phyloP scores from a whole-genome alignment of 169 alveolate species.

The Eimeria maxima region DNA sequence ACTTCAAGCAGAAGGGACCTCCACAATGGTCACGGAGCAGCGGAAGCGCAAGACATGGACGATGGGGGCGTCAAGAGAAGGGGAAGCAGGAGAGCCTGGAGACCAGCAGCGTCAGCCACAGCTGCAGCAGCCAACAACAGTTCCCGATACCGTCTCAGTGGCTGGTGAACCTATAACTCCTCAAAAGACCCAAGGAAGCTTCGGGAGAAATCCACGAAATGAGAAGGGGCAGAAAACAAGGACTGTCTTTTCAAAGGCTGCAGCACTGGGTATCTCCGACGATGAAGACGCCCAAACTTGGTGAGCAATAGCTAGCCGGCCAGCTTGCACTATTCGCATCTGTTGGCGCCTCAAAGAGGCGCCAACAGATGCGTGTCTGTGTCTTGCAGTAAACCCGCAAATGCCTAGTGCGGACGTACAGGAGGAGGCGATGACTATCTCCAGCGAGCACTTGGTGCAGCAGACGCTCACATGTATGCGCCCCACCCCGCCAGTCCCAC shows the following conservation, averaged over 20 bases:
- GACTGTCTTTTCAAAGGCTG: constrained; percentile 17
- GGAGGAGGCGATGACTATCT: no score
- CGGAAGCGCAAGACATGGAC: constrained; percentile 36
- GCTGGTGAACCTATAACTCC: background rate
- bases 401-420: no score
- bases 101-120: background rate
- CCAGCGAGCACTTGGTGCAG: background rate
- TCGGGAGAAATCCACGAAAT: background rate
- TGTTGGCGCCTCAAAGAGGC: background rate
- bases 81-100: background rate
- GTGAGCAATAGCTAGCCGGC: background rate
- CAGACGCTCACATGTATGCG: background rate
- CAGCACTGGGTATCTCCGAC: background rate
- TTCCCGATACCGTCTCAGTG: background rate
- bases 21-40: constrained; percentile 31
- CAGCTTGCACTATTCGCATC: background rate
- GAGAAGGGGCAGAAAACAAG: background rate
- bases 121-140: constrained; percentile 9
- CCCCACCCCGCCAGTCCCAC: background rate
- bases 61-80: background rate
- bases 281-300: background rate
- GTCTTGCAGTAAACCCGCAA: no score
- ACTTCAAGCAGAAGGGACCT: background rate
- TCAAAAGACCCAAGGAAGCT: constrained; percentile 1
- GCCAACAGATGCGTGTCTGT: no score